Conservation (phyloP, 371 early-diverging fungal species). For the Syncephalis fuscata region DNA sequence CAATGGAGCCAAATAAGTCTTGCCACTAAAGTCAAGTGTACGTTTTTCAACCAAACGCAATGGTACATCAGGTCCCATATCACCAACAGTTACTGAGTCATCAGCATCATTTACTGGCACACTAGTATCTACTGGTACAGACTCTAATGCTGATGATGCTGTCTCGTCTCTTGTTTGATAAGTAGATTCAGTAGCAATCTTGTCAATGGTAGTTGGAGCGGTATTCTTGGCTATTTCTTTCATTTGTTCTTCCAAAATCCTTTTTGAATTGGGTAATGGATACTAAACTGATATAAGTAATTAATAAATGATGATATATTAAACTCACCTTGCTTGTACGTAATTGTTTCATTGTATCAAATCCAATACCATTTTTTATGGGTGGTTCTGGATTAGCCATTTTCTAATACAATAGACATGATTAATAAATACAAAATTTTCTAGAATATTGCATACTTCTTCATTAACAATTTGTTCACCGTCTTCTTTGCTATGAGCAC, state of each 20-base stretch:
- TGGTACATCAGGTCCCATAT: not conserved
- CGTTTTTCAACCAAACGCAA: constrained; percentile 1
- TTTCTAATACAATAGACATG: no score
- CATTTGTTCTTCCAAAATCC: no score
- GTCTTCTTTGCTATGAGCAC: constrained; percentile 43
- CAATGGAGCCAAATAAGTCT: constrained; percentile 89
- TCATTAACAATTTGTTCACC: constrained; percentile 26
- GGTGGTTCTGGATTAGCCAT: no score
- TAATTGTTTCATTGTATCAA: no score
- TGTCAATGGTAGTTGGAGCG: no score
- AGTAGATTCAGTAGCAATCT: no score
- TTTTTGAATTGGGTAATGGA: no score
- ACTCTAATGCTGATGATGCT: constrained; percentile 4
- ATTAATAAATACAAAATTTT: not conserved
- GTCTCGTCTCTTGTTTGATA: no score
- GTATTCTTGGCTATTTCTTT: no score
- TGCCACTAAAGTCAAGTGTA: constrained; percentile 67
- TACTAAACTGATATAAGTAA: not conserved
- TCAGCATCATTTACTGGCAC: constrained; percentile 12
- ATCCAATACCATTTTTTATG: no score
- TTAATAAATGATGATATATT: not conserved
- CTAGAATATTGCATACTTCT: constrained; percentile 11
- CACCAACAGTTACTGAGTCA: constrained; percentile 13
- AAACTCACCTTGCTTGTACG: no score
- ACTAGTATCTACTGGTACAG: constrained; percentile 6